Conservation (phyloP, 1,284 basidiomycete genomes). For the Pholiota adiposa region DNA sequence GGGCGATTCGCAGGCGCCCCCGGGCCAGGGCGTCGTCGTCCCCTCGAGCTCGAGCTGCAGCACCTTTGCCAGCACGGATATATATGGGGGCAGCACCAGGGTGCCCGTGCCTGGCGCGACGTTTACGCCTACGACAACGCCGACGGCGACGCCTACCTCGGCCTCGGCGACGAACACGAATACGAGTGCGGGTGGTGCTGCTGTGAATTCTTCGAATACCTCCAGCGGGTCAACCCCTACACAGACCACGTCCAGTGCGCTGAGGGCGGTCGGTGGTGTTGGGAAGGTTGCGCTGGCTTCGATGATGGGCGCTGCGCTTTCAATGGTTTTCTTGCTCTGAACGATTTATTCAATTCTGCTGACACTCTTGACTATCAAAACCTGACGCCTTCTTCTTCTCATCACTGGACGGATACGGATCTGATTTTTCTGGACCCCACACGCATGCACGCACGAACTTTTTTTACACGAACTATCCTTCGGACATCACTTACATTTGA, state of each 20-base stretch:
- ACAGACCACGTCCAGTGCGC: neutral
- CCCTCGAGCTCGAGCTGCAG: conserved; percentile 66
- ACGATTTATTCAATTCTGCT: too few species aligned
- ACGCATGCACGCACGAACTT: too few species aligned
- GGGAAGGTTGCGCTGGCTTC: too few species aligned
- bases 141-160: neutral
- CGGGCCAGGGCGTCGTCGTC: conserved; percentile 41
- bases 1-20: conserved; percentile 64
- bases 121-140: neutral
- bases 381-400: too few species aligned
- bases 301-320: neutral
- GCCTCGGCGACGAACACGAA: neutral
- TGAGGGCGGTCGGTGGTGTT: neutral
- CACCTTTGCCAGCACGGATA: conserved; percentile 51
- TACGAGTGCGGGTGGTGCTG: neutral
- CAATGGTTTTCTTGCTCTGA: neutral
- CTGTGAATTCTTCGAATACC: neutral
- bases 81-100: neutral
- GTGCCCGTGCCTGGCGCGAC: conserved; percentile 2
- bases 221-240: neutral
- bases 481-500: too few species aligned
- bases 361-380: too few species aligned
- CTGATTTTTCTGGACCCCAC: too few species aligned
- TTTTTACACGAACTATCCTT: too few species aligned
- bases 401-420: too few species aligned